Conservation (phyloP, 805 yeast species). For the Barnettozyma pratensis region DNA sequence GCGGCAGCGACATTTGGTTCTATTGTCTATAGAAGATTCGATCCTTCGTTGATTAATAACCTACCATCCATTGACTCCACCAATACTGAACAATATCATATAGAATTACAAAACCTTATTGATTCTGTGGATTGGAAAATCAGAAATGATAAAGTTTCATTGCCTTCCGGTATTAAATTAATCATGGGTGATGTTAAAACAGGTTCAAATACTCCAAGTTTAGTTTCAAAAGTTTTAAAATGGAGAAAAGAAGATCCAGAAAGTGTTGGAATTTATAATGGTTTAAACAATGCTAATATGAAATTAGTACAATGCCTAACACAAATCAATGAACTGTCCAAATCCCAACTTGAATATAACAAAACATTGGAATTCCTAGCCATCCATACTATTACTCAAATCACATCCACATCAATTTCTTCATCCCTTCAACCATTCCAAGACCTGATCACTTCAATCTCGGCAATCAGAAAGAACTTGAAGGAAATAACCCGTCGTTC, state of each 20-base stretch:
- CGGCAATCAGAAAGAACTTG: conserved; percentile 50
- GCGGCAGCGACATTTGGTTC: conserved; percentile 95
- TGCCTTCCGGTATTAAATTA: conserved; percentile 66
- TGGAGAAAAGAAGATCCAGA: conserved; percentile 60
- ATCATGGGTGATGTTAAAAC: conserved; percentile 91
- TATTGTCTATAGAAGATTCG: conserved; percentile 72
- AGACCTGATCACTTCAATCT: conserved; percentile 37
- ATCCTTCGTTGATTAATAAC: conserved; percentile 43
- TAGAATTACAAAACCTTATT: conserved; percentile 31
- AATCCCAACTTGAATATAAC: conserved; percentile 30
- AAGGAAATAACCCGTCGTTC: conserved; percentile 56
- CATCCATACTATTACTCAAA: conserved; percentile 6
- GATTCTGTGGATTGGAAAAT: conserved; percentile 56
- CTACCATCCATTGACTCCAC: conserved; percentile 15
- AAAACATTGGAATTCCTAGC: conserved; percentile 19
- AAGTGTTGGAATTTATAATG: conserved; percentile 47
- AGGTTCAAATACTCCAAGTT: conserved; percentile 91
- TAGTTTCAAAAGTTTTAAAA: conserved; percentile 66
- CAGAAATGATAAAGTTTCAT: conserved; percentile 43
- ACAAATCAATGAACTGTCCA: conserved; percentile 31
- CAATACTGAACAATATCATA: conserved; percentile 21
- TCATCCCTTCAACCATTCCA: conserved; percentile 23
- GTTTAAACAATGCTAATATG: conserved; percentile 55
- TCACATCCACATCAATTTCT: conserved; percentile 2
- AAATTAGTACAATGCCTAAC: conserved; percentile 45